Evolutionary conservation across 257 asterid genomes (phyloP), one percentile per base, ranked within the genome.

Genomic region (Cruciata laevipes): DNA sequence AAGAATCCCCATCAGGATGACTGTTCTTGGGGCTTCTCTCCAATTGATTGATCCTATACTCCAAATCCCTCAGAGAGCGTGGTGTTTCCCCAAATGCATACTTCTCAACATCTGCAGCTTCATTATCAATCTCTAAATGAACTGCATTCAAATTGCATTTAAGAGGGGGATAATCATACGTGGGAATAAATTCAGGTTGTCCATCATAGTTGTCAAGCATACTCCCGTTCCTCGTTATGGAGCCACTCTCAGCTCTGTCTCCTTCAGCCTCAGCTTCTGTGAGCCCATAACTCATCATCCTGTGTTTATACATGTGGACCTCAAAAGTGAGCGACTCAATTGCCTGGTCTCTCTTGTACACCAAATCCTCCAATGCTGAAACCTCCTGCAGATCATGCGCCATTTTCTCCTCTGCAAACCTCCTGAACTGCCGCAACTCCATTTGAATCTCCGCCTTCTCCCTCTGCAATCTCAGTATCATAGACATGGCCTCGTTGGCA

Each of bases 401-500:
- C 87, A 90, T 90, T 80, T 82, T 93, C 86, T 88, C 99, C 85
- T 93, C 97, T 0, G 85, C 88, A 24, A 83, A 87, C 79, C 93
- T 82, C 83, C 87, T 93, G 69, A 93, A 93, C 74, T 93, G 99
- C 74, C 95, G 80, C 6, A 86, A 79, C 77, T 93, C 99, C 97
- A 93, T 90, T 80, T 93, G 95, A 73, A 83, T 65, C 88, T 86
- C 97, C 5, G 95, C 95, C 67, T 93, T 93, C 69, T 88, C 97
- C 66, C 97, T 83, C 83, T 93, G 99, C 84, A 93, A 73, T 84
- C 95, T 84, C 79, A 90, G 82, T 68, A 90, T 93, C 99, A 93
- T 93, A 5, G 99, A 93, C 95, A 93, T 86, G 1, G 99, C 95
- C 81, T 93, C 99, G 42, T 81, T 90, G 67, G 99, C 97, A 77